A percentile compares a stretch with the other conserved stretches of the same genome.
Conservation (phyloP, 1,139 yeast genomes). For the Saccharomycopsis crataegensis region DNA sequence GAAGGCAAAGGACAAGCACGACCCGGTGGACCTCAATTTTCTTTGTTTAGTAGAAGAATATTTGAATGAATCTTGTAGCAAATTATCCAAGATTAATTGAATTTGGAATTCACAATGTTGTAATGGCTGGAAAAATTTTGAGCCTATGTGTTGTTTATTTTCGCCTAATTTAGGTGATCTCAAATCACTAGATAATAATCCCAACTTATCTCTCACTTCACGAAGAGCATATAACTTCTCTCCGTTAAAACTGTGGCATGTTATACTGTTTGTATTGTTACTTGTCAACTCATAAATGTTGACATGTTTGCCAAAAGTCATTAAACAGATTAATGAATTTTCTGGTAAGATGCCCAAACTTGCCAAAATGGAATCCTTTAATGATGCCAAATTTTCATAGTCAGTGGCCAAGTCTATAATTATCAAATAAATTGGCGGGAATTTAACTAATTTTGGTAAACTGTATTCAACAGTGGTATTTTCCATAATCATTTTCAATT, state of each 20-base stretch:
- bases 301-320: conserved; percentile 61
- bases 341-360: conserved; percentile 55
- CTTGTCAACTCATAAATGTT: conserved; percentile 46
- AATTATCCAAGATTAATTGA: conserved; percentile 44
- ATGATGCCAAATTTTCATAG: conserved; percentile 39
- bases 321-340: conserved; percentile 48
- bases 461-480: conserved; percentile 53
- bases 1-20: conserved; percentile 57
- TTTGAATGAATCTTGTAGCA: conserved; percentile 48
- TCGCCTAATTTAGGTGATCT: conserved; percentile 21
- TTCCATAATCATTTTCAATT: conserved; percentile 6
- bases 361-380: conserved; percentile 47
- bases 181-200: conserved; percentile 40
- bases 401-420: conserved; percentile 65
- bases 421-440: conserved; percentile 50
- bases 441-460: conserved; percentile 36
- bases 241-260: conserved; percentile 50
- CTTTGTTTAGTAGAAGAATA: conserved; percentile 40
- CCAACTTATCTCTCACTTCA: conserved; percentile 45
- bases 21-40: conserved; percentile 54
- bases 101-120: conserved; percentile 50
- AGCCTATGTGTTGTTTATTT: conserved; percentile 16
- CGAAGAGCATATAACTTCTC: conserved; percentile 44
- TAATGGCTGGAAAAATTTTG: conserved; percentile 41
- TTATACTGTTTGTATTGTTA: conserved; percentile 26